Evolutionary conservation across 2,329 filamentous ascomycete genomes (phyloP), one percentile per base, ranked within the genome.

Genomic region (Pseudocercospora musae): DNA sequence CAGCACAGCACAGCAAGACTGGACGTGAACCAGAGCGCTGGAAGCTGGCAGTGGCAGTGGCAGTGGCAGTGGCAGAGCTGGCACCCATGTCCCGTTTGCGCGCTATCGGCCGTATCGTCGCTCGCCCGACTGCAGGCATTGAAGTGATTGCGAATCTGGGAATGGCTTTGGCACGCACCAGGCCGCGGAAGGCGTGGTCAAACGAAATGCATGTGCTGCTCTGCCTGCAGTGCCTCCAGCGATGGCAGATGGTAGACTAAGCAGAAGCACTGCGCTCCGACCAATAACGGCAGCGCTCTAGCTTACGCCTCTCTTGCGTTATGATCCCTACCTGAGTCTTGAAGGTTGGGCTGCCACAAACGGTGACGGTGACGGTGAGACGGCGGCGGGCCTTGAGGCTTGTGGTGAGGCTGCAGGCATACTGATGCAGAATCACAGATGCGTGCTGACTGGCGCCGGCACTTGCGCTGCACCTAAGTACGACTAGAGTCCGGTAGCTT

Each of bases 291-390:
- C 61, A 55, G 55, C 52, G 58, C 56, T 58, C 40, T 59, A 48
- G 58, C 63, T 63, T 63, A 62, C 65, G 67, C 63, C 65, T 66
- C 61, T 67, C 59, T 69, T 69, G 67, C 67, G 67, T 69, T 65
- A 69, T 67, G 63, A 67, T 67, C 67, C 67, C 63, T 67, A 65
- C 67, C 63, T 64, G 67, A 60, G 40, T 64, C 57, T 48, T 60
- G 62, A 56, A 62, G 58, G 62, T 66, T 66, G 66, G 62, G 60
- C 65, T 63, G 65, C 63, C 62, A 66, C 66, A 68, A 68, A 68
- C 66, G 66, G 66, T 58, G 62, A 57, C 61, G 66, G n/a, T n/a
- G n/a, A n/a, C n/a, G n/a, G n/a, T n/a, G n/a, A n/a, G n/a, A n/a
- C n/a, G n/a, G n/a, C n/a, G n/a, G n/a, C n/a, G n/a, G n/a, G n/a